Base-by-base conservation (phyloP, 2,329 filamentous ascomycete species). In the Botrytis elliptica region DNA sequence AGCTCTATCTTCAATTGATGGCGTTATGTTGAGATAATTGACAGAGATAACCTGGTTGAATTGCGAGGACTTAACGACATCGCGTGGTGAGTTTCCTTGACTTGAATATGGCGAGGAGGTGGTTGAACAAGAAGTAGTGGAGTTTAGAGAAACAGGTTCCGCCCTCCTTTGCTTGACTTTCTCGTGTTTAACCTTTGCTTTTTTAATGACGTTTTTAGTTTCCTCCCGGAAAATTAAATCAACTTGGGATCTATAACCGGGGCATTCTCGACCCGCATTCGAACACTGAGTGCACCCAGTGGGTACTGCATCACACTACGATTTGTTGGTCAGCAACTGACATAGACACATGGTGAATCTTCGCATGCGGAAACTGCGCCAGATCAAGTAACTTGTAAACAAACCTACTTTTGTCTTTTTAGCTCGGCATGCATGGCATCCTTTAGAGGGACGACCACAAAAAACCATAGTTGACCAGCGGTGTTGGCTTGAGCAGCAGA, bases 161-260 rank as follows among this genome's bases (percentile, higher is more conserved):
- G 16, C 16, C 4, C 22, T 25, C 29, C 18, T 72, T 49, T 69
- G 64, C 40, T 49, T 69, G 7, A 42, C 52, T 29, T 72, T 72
- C 20, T 60, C 74, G 73, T 38, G 72, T 76, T 80, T 80, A 9
- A 82, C 82, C 73, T 83, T 79, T 64, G 85, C 85, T 81, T 77
- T 83, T 40, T 69, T 85, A 83, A 86, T 87, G 72, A 89, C 87
- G 78, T 87, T 86, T 46, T 83, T 84, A 75, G 85, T 89, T 79
- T 89, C 86, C 77, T 89, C 86, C 60, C 87, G 85, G 76, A 89
- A 89, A 83, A 89, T 88, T 75, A 89, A 83, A 76, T 89, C 87
- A 59, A 87, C 84, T 67, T 86, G 82, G 75, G 87, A 86, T 62
- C 87, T 83, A 77, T 89, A 89, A 72, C 87, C 87, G 46, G 87